These are phyloP conservation scores for Carex cristatella DNA, from an alignment of 176 grass and related monocot genomes.

Conservation along the genomic window DNA sequence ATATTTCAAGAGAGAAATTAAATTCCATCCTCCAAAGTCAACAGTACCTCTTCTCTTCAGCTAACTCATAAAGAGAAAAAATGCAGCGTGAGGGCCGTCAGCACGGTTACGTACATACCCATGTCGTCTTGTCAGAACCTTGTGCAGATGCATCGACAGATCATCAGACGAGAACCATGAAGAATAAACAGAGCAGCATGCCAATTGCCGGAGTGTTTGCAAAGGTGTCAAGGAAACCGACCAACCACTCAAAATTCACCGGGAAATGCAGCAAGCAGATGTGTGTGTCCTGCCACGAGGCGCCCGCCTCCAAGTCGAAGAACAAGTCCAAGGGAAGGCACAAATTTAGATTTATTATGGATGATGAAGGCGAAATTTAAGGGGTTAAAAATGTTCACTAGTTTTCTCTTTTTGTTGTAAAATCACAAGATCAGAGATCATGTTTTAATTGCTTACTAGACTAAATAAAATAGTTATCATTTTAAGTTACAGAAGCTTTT, in stretches of 20 bases:
- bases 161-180: not conserved
- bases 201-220: slow-evolving; percentile 9
- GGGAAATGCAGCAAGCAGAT: slow-evolving; percentile 3
- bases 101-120: slow-evolving; percentile 17
- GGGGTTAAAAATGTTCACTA: not conserved
- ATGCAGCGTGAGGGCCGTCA: slow-evolving; percentile 21
- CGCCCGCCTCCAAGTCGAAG: slow-evolving; percentile 11
- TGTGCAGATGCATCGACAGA: not conserved
- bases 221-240: slow-evolving; percentile 23
- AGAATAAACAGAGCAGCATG: not conserved
- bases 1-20: too few relatives aligned
- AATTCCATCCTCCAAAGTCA: too few relatives aligned
- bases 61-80: not conserved
- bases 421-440: not conserved
- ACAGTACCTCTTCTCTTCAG: not conserved
- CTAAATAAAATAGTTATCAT: not conserved
- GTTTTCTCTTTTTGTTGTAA: not conserved
- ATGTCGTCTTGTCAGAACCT: not conserved
- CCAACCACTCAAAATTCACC: slow-evolving; percentile 34
- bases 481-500: not conserved
- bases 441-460: not conserved
- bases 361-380: not conserved
- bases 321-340: slow-evolving; percentile 18
- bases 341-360: not conserved
- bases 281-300: slow-evolving; percentile 12